Base-by-base conservation (phyloP, 805 yeast genomes). In the Candida germanica region DNA sequence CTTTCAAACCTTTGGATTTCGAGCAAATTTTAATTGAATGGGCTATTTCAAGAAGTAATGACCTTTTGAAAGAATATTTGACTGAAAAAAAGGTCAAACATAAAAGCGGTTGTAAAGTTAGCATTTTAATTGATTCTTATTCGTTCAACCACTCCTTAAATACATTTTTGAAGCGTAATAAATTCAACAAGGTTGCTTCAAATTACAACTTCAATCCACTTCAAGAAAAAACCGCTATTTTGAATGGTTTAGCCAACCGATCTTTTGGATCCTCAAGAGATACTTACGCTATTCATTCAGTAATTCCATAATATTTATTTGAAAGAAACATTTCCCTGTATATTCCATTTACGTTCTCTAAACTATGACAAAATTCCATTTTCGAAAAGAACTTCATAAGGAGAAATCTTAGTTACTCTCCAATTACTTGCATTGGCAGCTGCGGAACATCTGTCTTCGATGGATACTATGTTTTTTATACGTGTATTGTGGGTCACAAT, bases 1-100 rank as follows among this genome's bases (percentile, higher is more conserved):
- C 83, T 1, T 84, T 84, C 54, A 56, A 73, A 16, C 71, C 69
- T 41, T 76, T 82, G 7, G 87, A 84, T 16, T 72, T 85, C 34
- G 68, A 82, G 12, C 69, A 70, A 28, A 83, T 84, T 47, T 63
- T 85, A 39, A 45, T 84, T 18, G 79, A 72, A 28, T 80, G 84
- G 83, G 73, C 80, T 5, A 61, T 71, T 42, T 44, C 59, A 14
- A 71, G 79, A 51, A 64, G 78, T 11, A 61, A 66, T 32, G 53
- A 59, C 22, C 57, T 72, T 23, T 66, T 66, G 43, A 49, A 46
- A 22, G 54, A 53, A 14, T 57, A 54, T 31, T 51, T 51, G 6
- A 51, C 56, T 9, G 50, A 50, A 14, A 54, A 58, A 13, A 58
- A 53, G 31, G 40, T 54, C 33, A 50, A 60, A 17, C 38, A 56